phyloP scores from a whole-genome alignment of 2,329 filamentous ascomycete genomes.

The Leptographium wingfieldii region DNA sequence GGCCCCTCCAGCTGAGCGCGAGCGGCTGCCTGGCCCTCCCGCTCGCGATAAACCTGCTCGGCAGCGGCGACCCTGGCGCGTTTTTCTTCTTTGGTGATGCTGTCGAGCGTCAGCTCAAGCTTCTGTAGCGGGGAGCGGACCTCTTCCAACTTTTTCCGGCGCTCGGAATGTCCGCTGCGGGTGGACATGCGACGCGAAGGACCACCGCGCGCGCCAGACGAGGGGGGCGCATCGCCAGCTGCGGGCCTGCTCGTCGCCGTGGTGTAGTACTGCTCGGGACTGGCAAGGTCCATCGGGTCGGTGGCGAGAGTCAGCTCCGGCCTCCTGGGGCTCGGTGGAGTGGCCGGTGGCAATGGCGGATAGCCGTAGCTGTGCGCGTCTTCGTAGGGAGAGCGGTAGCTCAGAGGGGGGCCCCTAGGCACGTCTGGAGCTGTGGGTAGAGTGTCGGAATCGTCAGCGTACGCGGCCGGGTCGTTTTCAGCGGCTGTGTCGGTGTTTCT shows the following conservation, averaged over 20 bases:
- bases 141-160: conserved; percentile 53
- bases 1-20: not conserved
- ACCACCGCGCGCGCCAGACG: conserved; percentile 3
- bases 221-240: not conserved
- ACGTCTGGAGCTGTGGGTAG: conserved; percentile 47
- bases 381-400: conserved; percentile 37
- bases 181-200: conserved; percentile 3
- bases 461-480: not conserved
- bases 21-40: conserved; percentile 25
- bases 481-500: conserved; percentile 23
- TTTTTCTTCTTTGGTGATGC: conserved; percentile 93
- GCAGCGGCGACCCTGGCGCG: conserved; percentile 73
- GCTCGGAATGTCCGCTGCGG: conserved; percentile 20
- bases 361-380: conserved; percentile 15
- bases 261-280: conserved; percentile 21
- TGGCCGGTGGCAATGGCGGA: conserved; percentile 1
- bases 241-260: not conserved
- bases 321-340: conserved; percentile 7
- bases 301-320: conserved; percentile 10
- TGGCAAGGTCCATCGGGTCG: conserved; percentile 9
- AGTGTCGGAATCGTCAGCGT: conserved; percentile 14
- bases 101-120: conserved; percentile 79
- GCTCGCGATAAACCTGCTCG: conserved; percentile 59
- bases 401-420: conserved; percentile 44
- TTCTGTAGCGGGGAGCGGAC: conserved; percentile 87